Base-by-base conservation (phyloP, 345 rosid genomes). In the Citrus medica region DNA sequence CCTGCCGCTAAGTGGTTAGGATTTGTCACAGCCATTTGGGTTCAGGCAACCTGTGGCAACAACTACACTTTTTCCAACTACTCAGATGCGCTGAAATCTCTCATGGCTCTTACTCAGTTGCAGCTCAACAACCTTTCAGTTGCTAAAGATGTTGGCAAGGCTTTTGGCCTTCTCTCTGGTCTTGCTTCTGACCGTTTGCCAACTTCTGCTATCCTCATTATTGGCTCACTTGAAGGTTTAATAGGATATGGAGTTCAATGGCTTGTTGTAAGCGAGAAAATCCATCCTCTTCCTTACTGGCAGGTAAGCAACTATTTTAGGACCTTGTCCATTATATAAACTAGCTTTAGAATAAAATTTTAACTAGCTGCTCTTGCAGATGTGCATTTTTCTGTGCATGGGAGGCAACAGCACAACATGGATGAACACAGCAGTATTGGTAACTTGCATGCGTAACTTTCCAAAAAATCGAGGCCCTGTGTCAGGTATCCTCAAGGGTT, bases 321-420 rank as follows among this genome's bases (percentile, higher is more conserved):
- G 13, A 61, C 30, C 32, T 9, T 25, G 65, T 24, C 65, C 33
- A 61, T 61, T 6, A 25, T 10, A 1, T 61, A 61, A 61, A 24
- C 33, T 61, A 25, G 65, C 33, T 25, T 61, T 28, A 61, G 10
- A 61, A 61, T 25, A 24, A 25, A 61, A 8, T 9, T 61, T 25
- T 6, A 9, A 13, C 13, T 24, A 30, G 40, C 40, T 64, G 8
- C 38, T 64, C 38, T 64, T 64, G n/a, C 68, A 81, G 88, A 82
- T 86, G 99, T 92, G 97, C 73, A 68, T 95, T 25, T 91, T 93
- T 82, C 84, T 95, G 22, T 93, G 98, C 77, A 71, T 95, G 88
- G 98, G 98, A 82, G 98, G 98, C 40, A 95, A 95, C 90, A 93
- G 98, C 75, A 92, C 98, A 7, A 95, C 98, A 38, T 95, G 98